Evolutionary conservation across 306 rosid species (phyloP), one percentile per base, ranked within the genome.

Genomic region (Geum urbanum): DNA sequence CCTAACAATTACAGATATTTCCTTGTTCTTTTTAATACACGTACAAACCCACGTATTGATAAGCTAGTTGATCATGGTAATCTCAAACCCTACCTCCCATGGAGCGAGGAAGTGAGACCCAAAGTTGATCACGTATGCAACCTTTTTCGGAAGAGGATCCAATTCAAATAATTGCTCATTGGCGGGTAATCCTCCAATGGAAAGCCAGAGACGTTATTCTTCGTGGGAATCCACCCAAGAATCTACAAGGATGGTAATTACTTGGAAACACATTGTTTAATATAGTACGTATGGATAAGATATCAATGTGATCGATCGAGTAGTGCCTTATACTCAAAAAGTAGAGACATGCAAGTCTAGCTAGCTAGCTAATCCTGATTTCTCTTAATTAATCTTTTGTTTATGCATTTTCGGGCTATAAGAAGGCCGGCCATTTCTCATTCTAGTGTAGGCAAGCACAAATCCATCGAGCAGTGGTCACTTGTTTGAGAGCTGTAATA

Each of bases 141-240:
- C 32, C 60, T 24, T 67, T 56, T 44, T 32, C 45, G 27, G 55
- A 5, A 15, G 65, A 45, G 65, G 55, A 56, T 22, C 55, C 54
- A 45, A 56, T 22, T 45, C 54, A 45, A 69, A 53, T 41, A 52
- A 53, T 43, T 54, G 46, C 52, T 19, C 35, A 56, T 56, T 55
- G 54, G 27, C 12, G 14, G 18, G 49, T 22, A 54, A 54, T 44
- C 3, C 16, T 64, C 41, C 53, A 20, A 69, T 41, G 45, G 24
- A 52, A 69, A 49, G 63, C 65, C 10, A 18, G 7, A 13, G 61
- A n/a, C 55, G 16, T 63, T 14, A 41, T 27, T 70, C 47, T 41
- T 44, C 55, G 35, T 56, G 45, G 64, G 74, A 70, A 8, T 70
- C 56, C 74, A 70, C 66, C 27, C 22, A 56, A 27, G 52, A 15